Percentiles rank a stretch among this genome's conserved stretches.
Evolutionary conservation across 2,329 filamentous ascomycete genomes (phyloP).

Genomic region (Aschersonia sp.): DNA sequence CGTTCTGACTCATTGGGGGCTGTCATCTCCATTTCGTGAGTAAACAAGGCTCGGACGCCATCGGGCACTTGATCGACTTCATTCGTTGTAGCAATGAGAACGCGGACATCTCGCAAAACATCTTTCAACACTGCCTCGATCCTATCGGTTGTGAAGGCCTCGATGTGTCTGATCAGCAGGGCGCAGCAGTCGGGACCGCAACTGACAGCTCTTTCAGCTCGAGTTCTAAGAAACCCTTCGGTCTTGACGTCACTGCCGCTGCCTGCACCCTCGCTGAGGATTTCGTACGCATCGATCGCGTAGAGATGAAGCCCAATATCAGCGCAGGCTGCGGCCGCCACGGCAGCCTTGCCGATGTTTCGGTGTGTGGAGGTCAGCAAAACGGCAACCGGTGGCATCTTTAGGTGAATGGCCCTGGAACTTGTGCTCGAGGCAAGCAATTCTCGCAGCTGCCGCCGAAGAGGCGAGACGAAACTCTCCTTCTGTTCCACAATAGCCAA

Average conservation of each 20-base stretch:
- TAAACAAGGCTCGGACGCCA: constrained; percentile 78
- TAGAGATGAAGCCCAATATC: constrained; percentile 89
- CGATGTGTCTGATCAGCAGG: constrained; percentile 77
- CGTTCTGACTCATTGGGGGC: constrained; percentile 87
- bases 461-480: constrained; percentile 37
- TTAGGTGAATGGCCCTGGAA: constrained; percentile 69
- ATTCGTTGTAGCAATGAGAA: constrained; percentile 85
- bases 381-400: constrained; percentile 77
- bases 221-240: constrained; percentile 74
- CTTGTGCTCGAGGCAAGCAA: constrained; percentile 82
- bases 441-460: constrained; percentile 63
- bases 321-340: constrained; percentile 62
- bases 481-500: constrained; percentile 29
- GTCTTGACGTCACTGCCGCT: constrained; percentile 88
- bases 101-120: constrained; percentile 62
- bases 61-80: constrained; percentile 92
- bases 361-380: constrained; percentile 84
- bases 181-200: constrained; percentile 76
- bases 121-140: constrained; percentile 78
- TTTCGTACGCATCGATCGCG: constrained; percentile 79
- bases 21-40: constrained; percentile 84
- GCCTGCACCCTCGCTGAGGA: constrained; percentile 71
- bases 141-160: constrained; percentile 79
- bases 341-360: constrained; percentile 79
- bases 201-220: constrained; percentile 75